phyloP scores from a whole-genome alignment of 2,329 filamentous ascomycete genomes.

The Madurella mycetomatis region DNA sequence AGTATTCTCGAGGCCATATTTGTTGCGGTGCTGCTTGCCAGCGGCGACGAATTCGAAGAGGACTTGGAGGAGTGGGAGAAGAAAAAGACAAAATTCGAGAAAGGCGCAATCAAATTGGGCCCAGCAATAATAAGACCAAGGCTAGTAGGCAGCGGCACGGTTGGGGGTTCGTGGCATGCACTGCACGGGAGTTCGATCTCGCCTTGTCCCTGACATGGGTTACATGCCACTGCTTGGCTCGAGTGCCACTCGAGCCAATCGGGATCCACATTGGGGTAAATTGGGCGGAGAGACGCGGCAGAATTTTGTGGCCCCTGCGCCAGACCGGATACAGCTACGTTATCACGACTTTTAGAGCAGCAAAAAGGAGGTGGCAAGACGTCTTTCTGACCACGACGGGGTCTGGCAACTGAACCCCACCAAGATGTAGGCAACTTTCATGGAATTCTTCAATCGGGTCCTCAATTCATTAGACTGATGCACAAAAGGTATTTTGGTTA shows the following conservation, averaged over 20 bases:
- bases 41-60: not conserved
- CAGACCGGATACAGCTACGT: not conserved
- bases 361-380: not conserved
- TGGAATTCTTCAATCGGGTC: slow-evolving; percentile 2
- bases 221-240: slow-evolving; percentile 6
- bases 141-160: not conserved
- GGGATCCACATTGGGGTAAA: slow-evolving; percentile 1
- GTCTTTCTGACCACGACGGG: not conserved
- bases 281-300: slow-evolving; percentile 21
- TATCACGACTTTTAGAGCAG: not conserved
- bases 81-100: not conserved
- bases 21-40: not conserved
- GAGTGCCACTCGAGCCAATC: slow-evolving; percentile 15
- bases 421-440: not conserved
- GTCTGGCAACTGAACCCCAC: not conserved
- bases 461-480: slow-evolving; percentile 23
- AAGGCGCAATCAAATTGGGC: not conserved
- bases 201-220: slow-evolving; percentile 2
- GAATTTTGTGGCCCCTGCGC: slow-evolving; percentile 11
- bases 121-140: not conserved
- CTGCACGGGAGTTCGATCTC: slow-evolving; percentile 1
- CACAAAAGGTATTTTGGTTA: slow-evolving; percentile 24
- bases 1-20: slow-evolving; percentile 46
- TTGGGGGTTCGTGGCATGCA: slow-evolving; percentile 3
- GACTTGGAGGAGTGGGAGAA: not conserved